phyloP scores from a whole-genome alignment of 495 filamentous ascomycete species.

The Penicillium desertorum region DNA sequence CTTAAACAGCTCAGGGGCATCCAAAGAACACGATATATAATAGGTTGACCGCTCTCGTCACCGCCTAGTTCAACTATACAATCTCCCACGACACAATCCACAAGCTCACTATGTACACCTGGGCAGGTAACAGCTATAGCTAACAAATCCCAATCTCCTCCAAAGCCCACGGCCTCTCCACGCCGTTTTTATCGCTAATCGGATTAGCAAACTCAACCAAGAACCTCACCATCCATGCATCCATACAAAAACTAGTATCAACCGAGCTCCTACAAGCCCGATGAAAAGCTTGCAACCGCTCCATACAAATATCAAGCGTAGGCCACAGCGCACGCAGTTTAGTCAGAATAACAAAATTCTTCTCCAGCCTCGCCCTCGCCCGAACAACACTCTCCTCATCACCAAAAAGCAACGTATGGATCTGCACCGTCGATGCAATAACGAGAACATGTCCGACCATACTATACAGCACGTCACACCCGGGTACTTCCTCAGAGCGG shows the following conservation, averaged over 20 bases:
- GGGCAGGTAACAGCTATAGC: not conserved
- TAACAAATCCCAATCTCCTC: conserved; percentile 6
- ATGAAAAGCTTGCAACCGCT: conserved; percentile 39
- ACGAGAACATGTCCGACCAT: conserved; percentile 46
- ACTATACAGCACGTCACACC: conserved; percentile 38
- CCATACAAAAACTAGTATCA: conserved; percentile 35
- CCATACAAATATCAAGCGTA: conserved; percentile 34
- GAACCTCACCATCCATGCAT: conserved; percentile 46
- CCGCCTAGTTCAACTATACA: not conserved
- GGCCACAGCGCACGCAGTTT: conserved; percentile 37
- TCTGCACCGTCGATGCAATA: conserved; percentile 43
- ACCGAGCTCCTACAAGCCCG: conserved; percentile 33
- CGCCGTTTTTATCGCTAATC: not conserved
- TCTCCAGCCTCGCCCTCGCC: conserved; percentile 34
- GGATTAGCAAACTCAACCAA: conserved; percentile 32
- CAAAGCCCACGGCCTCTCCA: not conserved
- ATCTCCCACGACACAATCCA: too few species aligned
- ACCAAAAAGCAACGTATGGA: conserved; percentile 40
- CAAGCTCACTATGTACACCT: too few species aligned
- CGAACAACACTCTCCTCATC: conserved; percentile 22
- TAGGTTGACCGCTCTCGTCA: not conserved
- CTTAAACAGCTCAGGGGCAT: not conserved
- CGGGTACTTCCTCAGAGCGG: conserved; percentile 26
- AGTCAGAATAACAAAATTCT: conserved; percentile 42
- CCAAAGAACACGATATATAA: not conserved